These are phyloP conservation scores for Calonectria hawksworthii DNA, from an alignment of 2,329 filamentous ascomycete genomes.

Conservation along the genomic window DNA sequence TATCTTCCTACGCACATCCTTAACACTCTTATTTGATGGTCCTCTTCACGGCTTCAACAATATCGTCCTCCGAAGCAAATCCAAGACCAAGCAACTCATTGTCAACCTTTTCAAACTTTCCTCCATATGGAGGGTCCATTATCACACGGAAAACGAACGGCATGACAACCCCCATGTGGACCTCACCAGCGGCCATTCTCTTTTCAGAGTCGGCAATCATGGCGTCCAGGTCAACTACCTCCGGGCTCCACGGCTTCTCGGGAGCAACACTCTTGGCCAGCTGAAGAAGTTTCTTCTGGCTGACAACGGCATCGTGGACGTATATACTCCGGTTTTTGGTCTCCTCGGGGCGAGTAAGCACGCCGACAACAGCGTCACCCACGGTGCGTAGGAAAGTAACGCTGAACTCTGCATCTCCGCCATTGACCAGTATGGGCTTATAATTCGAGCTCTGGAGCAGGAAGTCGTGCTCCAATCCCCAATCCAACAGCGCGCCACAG, in stretches of 20 bases:
- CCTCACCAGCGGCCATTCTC: conserved; percentile 46
- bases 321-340: conserved; percentile 66
- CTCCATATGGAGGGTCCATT: conserved; percentile 49
- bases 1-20: not conserved
- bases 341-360: conserved; percentile 63
- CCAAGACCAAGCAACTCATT: conserved; percentile 61
- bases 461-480: conserved; percentile 52
- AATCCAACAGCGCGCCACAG: conserved; percentile 52
- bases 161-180: conserved; percentile 46
- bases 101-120: conserved; percentile 53
- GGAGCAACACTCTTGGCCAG: conserved; percentile 63
- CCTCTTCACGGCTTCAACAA: conserved; percentile 49
- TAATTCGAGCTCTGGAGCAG: conserved; percentile 56
- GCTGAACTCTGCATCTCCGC: conserved; percentile 63
- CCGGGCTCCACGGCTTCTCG: conserved; percentile 60
- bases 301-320: conserved; percentile 58
- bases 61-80: conserved; percentile 54
- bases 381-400: conserved; percentile 62
- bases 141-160: conserved; percentile 50
- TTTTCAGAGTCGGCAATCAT: conserved; percentile 42
- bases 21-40: conserved; percentile 11
- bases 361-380: conserved; percentile 61
- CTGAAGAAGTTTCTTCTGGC: conserved; percentile 60
- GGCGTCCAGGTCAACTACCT: conserved; percentile 46
- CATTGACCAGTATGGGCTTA: conserved; percentile 61